Conservation (phyloP, 2,329 filamentous ascomycete species). For the Aspergillus fructus region DNA sequence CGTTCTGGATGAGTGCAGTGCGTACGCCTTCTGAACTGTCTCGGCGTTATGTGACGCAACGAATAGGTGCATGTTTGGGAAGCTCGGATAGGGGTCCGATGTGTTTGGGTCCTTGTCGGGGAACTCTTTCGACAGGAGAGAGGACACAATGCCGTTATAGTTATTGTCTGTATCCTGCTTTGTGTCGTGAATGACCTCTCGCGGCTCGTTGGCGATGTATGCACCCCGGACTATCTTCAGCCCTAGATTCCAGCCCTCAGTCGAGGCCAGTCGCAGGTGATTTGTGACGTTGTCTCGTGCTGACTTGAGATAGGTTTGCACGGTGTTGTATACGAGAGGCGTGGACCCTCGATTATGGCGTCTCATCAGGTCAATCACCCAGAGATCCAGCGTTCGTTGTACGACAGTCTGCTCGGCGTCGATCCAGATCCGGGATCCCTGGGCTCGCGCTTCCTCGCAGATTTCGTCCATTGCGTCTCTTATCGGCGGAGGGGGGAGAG, state of each 20-base stretch:
- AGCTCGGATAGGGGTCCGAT: background rate
- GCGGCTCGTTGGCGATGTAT: conserved; percentile 44
- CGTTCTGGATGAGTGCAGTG: conserved; percentile 36
- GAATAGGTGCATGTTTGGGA: conserved; percentile 44
- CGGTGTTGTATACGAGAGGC: conserved; percentile 43
- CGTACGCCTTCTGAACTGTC: conserved; percentile 47
- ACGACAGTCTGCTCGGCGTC: conserved; percentile 50
- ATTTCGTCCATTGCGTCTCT: conserved; percentile 38
- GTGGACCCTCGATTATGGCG: conserved; percentile 38
- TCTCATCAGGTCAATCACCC: conserved; percentile 49
- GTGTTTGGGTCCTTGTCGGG: conserved; percentile 18
- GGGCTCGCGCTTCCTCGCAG: conserved; percentile 32
- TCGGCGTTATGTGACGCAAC: conserved; percentile 56
- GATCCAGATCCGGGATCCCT: conserved; percentile 43
- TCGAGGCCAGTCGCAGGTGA: conserved; percentile 39
- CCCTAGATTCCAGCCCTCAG: conserved; percentile 43
- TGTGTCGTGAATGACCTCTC: conserved; percentile 38
- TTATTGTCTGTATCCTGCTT: conserved; percentile 40
- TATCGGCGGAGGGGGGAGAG: conserved; percentile 29
- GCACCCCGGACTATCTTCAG: conserved; percentile 49
- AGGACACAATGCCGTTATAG: conserved; percentile 53
- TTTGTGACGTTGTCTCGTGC: conserved; percentile 33
- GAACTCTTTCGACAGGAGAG: conserved; percentile 44
- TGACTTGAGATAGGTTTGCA: conserved; percentile 49
- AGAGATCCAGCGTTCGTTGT: conserved; percentile 45